phyloP scores from a whole-genome alignment of 106 monocot genomes.

The Dactylorhiza incarnata region DNA sequence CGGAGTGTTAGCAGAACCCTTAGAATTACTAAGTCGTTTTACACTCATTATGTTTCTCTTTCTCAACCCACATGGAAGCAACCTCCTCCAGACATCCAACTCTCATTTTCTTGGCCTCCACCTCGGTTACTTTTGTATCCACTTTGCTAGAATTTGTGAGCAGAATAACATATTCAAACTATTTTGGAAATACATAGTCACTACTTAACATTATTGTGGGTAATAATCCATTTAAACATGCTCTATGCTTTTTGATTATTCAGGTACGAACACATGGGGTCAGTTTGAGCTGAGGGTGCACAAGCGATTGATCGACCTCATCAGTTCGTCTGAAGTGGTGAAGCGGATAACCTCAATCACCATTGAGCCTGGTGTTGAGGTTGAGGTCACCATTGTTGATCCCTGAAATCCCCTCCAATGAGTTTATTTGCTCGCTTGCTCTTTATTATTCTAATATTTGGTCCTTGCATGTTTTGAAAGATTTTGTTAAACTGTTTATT shows the following conservation, averaged over 20 bases:
- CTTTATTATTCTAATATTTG: neutral
- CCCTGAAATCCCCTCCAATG: constrained; percentile 13
- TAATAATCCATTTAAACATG: no score
- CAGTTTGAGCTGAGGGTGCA: constrained; percentile 69
- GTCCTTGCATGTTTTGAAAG: neutral
- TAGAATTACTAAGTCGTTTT: no score
- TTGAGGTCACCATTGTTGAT: constrained; percentile 70
- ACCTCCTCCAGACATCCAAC: no score
- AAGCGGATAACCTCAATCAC: constrained; percentile 80
- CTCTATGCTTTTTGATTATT: neutral
- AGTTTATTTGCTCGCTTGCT: neutral
- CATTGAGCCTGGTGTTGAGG: constrained; percentile 78
- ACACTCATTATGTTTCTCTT: no score
- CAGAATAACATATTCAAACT: no score
- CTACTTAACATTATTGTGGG: no score
- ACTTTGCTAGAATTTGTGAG: no score
- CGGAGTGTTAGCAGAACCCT: no score
- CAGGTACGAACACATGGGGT: constrained; percentile 84
- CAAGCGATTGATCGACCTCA: constrained; percentile 69
- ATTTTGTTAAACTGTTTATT: neutral
- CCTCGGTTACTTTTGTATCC: no score
- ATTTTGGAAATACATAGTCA: no score
- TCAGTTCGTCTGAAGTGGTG: constrained; percentile 65
- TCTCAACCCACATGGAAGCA: no score
- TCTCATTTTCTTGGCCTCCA: no score